Conservation (phyloP, 2,329 filamentous ascomycete species). For the Tolypocladium ovalisporum region DNA sequence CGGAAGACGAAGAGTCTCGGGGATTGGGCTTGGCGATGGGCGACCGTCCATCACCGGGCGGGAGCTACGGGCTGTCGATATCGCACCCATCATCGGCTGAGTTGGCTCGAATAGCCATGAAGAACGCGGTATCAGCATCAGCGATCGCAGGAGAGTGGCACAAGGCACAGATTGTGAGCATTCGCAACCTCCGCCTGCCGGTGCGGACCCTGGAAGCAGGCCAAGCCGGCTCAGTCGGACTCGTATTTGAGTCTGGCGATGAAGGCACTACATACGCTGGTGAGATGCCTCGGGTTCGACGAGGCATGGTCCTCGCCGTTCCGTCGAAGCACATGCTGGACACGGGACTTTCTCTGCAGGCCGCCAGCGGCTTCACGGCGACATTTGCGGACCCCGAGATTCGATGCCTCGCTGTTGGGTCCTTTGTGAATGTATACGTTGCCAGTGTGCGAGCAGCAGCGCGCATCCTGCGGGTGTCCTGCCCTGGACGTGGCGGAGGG, state of each 20-base stretch:
- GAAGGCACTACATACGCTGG: background rate
- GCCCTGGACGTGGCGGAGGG: constrained; percentile 11
- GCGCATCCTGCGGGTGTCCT: constrained; percentile 51
- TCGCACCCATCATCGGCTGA: constrained; percentile 44
- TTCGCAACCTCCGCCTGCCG: constrained; percentile 77
- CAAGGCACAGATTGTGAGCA: constrained; percentile 67
- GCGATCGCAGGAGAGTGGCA: constrained; percentile 62
- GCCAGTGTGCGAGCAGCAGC: constrained; percentile 79
- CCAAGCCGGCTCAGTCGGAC: constrained; percentile 82
- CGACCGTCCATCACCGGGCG: constrained; percentile 31
- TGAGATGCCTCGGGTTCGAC: constrained; percentile 41
- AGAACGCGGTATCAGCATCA: constrained; percentile 40
- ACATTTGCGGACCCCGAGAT: constrained; percentile 56
- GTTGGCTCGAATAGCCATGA: constrained; percentile 38
- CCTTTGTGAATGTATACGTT: constrained; percentile 70
- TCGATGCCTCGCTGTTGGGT: constrained; percentile 52
- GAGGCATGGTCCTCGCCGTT: constrained; percentile 74
- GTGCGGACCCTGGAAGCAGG: constrained; percentile 65
- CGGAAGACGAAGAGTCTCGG: constrained; percentile 37
- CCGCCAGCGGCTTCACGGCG: constrained; percentile 60
- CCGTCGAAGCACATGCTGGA: constrained; percentile 47
- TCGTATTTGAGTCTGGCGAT: constrained; percentile 43
- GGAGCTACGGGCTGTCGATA: constrained; percentile 36
- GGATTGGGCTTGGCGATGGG: constrained; percentile 23
- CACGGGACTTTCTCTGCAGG: constrained; percentile 46